Evolutionary conservation across 768 basidiomycete genomes (phyloP), one percentile per base, ranked within the genome.

Genomic region (Lactifluus volemus): DNA sequence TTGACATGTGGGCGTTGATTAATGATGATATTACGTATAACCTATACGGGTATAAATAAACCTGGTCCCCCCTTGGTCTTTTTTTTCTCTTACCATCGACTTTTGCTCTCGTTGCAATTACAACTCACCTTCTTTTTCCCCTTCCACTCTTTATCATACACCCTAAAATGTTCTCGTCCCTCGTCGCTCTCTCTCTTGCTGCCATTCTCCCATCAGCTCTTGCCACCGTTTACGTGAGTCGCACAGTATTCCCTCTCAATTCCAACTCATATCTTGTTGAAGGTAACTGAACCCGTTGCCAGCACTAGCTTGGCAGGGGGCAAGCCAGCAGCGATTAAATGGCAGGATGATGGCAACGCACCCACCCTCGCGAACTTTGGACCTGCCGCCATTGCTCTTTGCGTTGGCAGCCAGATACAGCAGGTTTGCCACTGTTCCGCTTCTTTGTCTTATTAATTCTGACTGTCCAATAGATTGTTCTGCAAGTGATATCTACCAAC

Each of bases 201-300:
- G 65, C 57, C 10, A 9, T 60, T 36, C 50, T 56, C 49, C 60
- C 65, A 30, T 17, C 59, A 11, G 63, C 48, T 48, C 39, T 47
- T 21, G 66, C 63, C 54, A 50, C 12, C 21, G 21, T 60, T 49
- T 68, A 38, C 11, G 60, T 65, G 42, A 36, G 65, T 60, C 62
- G 44, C 25, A 52, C 17, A 10, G 17, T 3, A 8, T 21, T 25
- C 25, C 29, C 34, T 14, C 3, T 10, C 5, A 17, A 49, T 7
- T 14, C 9, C 15, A 5, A 36, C 39, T 49, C 17, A 36, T 48
- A 7, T 21, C 38, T 47, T 6, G 21, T 25, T 14, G 6, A 49
- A 90, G 88, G 72, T 84, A 14, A 91, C 86, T 14, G 56, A 68
- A 2, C 89, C 89, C 3, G 73, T 79, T 15, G 71, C 74, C 9